Evolutionary conservation across 2,329 filamentous ascomycete species (phyloP).

Genomic region (Calonectria hawksworthii): DNA sequence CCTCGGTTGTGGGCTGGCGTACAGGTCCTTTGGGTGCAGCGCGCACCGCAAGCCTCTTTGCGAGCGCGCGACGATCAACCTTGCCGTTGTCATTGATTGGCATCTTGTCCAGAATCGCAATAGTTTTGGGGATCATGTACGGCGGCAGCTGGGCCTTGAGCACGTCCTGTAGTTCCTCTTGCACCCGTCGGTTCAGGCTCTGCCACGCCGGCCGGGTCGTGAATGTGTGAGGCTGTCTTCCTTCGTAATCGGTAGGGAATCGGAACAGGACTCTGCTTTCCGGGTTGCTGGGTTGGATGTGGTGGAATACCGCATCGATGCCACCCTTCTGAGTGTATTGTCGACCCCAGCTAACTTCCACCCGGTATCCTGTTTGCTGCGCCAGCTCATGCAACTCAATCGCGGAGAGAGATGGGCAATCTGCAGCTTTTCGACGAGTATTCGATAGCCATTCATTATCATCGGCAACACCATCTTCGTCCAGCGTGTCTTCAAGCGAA

Average conservation of each 20-base stretch:
- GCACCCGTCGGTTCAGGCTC: background rate
- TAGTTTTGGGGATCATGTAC: conserved; percentile 44
- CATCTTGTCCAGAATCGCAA: conserved; percentile 42
- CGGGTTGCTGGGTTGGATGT: conserved; percentile 47
- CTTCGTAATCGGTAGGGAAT: conserved; percentile 38
- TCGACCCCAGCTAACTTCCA: conserved; percentile 61
- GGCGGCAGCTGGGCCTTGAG: conserved; percentile 31
- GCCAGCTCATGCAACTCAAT: conserved; percentile 41
- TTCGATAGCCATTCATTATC: conserved; percentile 28
- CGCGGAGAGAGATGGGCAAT: conserved; percentile 26
- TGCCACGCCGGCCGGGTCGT: conserved; percentile 9
- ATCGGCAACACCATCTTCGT: background rate
- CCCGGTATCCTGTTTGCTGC: conserved; percentile 57
- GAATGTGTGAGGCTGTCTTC: background rate
- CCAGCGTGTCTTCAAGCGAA: conserved; percentile 23
- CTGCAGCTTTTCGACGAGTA: background rate
- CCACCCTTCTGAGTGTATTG: conserved; percentile 47
- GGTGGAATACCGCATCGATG: conserved; percentile 49
- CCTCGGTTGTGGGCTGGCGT: background rate
- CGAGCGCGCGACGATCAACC: background rate
- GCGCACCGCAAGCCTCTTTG: background rate
- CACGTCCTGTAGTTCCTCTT: background rate
- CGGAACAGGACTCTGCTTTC: conserved; percentile 31
- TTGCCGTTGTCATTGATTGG: conserved; percentile 25
- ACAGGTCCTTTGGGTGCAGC: background rate